Evolutionary conservation across 164 flowering plant genomes (phyloP), one percentile per base, ranked within the genome.

Genomic region (Aristolochia contorta): DNA sequence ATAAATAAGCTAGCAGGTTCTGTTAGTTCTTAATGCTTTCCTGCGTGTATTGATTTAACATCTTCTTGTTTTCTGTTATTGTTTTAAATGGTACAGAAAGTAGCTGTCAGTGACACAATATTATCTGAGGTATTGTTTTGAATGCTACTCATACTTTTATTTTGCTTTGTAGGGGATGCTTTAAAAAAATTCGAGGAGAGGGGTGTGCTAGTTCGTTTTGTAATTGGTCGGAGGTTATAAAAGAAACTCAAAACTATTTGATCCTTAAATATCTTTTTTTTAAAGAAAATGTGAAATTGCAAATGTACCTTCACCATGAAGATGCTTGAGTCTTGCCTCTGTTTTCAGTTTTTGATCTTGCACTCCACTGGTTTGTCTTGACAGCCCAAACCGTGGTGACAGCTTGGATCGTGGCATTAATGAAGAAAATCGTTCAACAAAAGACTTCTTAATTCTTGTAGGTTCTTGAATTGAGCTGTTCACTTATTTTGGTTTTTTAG

Each of bases 381-480:
- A 64, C 91, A 94, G 99, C 82, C 74, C 97, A 55, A 94, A 94
- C 67, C 84, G 92, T 57, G 99, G 99, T 58, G 99, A 94, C 76
- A 94, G 96, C 85, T 86, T 94, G 74, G 99, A 94, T 71, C 96
- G 96, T 65, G 80, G 73, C 61, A 87, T 94, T 55, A 85, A 91
- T 66, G 89, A 77, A 61, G 99, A 94, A 76, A 87, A 77, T 67
- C 83, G 68, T 15, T 30, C 16, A 25, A 84, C 80, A 30, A 83
- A 85, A 65, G 99, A 94, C 68, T 89, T 94, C 67, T 73, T 91
- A 66, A 86, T 91, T 71, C 93, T 91, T 65, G 99, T 94, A 77
- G 80, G 97, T 37, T 37, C 43, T 37, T 10, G 12, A 3, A 37
- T 1, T 37, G 7, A 37, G 43, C 43, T 37, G 5, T 37, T 37